phyloP scores from a whole-genome alignment of 352 stramenopile species.

The Thraustochytrium sp. region DNA sequence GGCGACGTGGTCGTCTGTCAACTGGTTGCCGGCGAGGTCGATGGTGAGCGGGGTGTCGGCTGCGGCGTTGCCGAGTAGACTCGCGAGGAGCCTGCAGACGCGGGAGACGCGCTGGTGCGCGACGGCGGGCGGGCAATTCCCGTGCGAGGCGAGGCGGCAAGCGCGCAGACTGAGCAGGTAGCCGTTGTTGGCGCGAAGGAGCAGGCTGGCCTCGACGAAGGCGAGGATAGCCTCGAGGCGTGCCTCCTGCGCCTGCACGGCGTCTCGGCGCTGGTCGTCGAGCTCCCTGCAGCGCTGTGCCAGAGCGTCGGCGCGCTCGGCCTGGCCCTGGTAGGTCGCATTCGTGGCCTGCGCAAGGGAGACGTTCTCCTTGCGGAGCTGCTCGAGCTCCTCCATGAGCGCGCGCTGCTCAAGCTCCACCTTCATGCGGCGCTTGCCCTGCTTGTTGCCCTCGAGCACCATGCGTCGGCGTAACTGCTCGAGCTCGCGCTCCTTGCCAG shows the following conservation, averaged over 20 bases:
- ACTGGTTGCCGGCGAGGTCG: background rate
- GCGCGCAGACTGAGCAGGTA: background rate
- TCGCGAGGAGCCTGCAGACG: background rate
- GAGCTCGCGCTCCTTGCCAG: background rate
- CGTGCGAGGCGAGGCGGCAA: background rate
- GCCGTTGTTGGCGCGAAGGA: background rate
- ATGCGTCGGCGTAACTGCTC: background rate
- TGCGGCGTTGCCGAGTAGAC: background rate
- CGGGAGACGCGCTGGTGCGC: background rate
- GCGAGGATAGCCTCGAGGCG: background rate
- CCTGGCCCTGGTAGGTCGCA: background rate
- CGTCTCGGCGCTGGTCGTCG: background rate
- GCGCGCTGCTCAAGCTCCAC: slow-evolving; percentile 21
- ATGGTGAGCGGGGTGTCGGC: background rate
- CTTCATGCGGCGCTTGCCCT: slow-evolving; percentile 35
- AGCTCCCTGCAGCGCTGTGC: background rate
- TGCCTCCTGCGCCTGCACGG: background rate
- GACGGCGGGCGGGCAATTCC: background rate
- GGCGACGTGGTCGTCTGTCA: background rate
- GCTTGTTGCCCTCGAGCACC: background rate
- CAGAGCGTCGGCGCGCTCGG: background rate
- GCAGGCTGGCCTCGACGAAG: background rate
- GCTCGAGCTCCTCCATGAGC: background rate
- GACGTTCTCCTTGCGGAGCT: slow-evolving; percentile 2
- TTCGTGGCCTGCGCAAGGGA: slow-evolving; percentile 4